Evolutionary conservation across 345 rosid genomes (phyloP), one percentile per base, ranked within the genome.

Genomic region (Arabis alpina): DNA sequence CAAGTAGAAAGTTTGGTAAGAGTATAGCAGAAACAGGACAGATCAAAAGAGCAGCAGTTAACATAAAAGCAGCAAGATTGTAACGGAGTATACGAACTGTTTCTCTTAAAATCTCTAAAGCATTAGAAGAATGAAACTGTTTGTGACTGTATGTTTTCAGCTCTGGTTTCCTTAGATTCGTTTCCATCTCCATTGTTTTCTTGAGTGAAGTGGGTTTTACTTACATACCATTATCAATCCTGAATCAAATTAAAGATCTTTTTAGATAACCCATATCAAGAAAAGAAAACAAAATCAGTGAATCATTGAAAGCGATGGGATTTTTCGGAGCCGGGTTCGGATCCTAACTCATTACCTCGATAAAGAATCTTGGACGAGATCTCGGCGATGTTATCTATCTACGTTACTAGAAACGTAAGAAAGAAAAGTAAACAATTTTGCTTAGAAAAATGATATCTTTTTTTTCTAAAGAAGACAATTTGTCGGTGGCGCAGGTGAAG

Each of bases 91-190:
- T 87, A 77, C 96, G 80, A 55, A 87, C 87, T 0, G 93, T 78
- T 73, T 93, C 97, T 61, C 96, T 86, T 71, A 93, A 63, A 81
- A 93, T 93, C 81, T 90, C 97, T 69, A 88, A 68, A 1, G 97
- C 97, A 58, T 80, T 87, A 74, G 83, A 77, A 6, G 94, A 81
- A 78, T 75, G 89, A 64, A 84, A 79, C 27, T 77, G 89, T 15
- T 75, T 74, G 54, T 65, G 49, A 50, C 32, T 61, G 70, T 79
- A 59, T 50, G 80, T 57, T 54, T 83, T 89, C 11, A 82, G 40
- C 76, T 88, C 87, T 16, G 80, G 42, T 70, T 51, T 75, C 47
- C 70, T 72, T 41, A 58, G 80, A 81, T 74, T 74, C 49, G 69
- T 77, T 65, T 86, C 93, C 83, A 83, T 87, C 67, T 66, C 68